phyloP scores from a whole-genome alignment of 495 filamentous ascomycete species.

The Usnea hakonensis region DNA sequence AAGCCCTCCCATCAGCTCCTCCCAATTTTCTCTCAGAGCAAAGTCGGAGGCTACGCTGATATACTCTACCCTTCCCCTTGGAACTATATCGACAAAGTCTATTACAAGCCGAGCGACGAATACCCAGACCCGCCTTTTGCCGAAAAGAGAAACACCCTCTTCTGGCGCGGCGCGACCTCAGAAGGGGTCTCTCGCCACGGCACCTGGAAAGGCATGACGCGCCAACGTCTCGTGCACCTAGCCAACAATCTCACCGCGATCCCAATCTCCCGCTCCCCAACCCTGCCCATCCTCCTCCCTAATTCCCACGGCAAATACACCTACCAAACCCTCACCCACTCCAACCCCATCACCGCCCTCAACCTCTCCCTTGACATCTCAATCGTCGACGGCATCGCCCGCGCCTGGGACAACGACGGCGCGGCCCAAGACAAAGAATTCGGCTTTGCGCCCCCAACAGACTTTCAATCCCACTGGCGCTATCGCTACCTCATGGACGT shows the following conservation, averaged over 20 bases:
- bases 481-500: slow-evolving; percentile 62
- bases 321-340: slow-evolving; percentile 30
- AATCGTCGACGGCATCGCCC: slow-evolving; percentile 43
- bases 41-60: slow-evolving; percentile 49
- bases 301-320: slow-evolving; percentile 25
- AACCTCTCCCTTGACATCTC: slow-evolving; percentile 38
- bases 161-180: slow-evolving; percentile 48
- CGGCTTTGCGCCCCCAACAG: slow-evolving; percentile 31
- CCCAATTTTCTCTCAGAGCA: slow-evolving; percentile 69
- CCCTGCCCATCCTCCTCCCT: slow-evolving; percentile 30
- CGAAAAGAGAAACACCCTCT: slow-evolving; percentile 41
- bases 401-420: slow-evolving; percentile 48
- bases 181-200: slow-evolving; percentile 48
- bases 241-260: slow-evolving; percentile 43
- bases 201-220: slow-evolving; percentile 51
- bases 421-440: slow-evolving; percentile 45
- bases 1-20: slow-evolving; percentile 54
- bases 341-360: slow-evolving; percentile 34
- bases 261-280: slow-evolving; percentile 31
- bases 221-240: slow-evolving; percentile 50
- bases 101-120: slow-evolving; percentile 31
- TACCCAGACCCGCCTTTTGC: slow-evolving; percentile 36
- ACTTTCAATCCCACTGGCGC: slow-evolving; percentile 55
- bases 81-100: slow-evolving; percentile 45
- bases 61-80: slow-evolving; percentile 42